Evolutionary conservation across 2,329 filamentous ascomycete genomes (phyloP).

Genomic region (Mollisiaceae sp.): DNA sequence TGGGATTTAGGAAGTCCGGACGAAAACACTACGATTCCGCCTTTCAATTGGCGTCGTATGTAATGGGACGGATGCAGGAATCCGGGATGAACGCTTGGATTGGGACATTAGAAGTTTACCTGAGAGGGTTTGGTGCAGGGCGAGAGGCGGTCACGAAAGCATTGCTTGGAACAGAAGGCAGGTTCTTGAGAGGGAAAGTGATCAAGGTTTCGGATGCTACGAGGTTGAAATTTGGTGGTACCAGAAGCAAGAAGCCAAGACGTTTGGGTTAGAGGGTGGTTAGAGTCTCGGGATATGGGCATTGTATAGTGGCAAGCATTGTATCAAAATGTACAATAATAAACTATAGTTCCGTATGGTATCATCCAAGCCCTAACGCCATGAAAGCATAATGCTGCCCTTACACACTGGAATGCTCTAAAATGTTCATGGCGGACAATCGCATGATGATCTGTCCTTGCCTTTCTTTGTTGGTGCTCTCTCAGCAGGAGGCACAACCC

Average conservation of each 20-base stretch:
- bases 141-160: conserved; percentile 91
- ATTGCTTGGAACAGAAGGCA: conserved; percentile 84
- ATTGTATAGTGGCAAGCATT: conserved; percentile 19
- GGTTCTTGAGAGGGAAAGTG: conserved; percentile 74
- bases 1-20: conserved; percentile 86
- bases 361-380: conserved; percentile 31
- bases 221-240: conserved; percentile 93
- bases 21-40: conserved; percentile 87
- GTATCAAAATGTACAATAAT: conserved; percentile 32
- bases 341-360: conserved; percentile 16
- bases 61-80: conserved; percentile 84
- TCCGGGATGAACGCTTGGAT: conserved; percentile 79
- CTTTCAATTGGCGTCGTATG: conserved; percentile 85
- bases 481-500: conserved; percentile 57
- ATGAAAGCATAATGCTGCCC: conserved; percentile 9
- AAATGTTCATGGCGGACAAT: conserved; percentile 19
- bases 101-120: conserved; percentile 74
- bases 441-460: conserved; percentile 17
- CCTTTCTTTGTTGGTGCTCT: conserved; percentile 49
- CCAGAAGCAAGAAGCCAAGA: conserved; percentile 82
- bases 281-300: conserved; percentile 19
- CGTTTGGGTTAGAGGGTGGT: conserved; percentile 59
- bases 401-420: not conserved
- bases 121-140: conserved; percentile 85
- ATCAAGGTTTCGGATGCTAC: conserved; percentile 83